Base-by-base conservation (phyloP, 495 filamentous ascomycete genomes). In the Podospora tetraspora region DNA sequence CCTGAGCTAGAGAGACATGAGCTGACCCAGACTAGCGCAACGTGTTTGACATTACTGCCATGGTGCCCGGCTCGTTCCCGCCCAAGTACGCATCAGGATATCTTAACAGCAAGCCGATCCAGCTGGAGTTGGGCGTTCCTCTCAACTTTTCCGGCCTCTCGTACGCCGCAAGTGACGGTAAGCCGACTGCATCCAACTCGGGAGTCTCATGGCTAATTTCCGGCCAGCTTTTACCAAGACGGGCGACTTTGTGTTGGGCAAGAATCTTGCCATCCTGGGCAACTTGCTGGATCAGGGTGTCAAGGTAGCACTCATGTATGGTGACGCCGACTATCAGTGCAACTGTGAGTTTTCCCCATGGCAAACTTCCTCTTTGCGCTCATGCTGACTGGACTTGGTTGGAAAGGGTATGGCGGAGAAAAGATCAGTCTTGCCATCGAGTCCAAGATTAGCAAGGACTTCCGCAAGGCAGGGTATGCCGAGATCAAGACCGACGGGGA, bases 271-370 rank as follows among this genome's bases (percentile, higher is more conserved):
- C 29, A 82, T 85, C 59, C 66, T 90, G 11, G 80, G 77, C 10
- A 83, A 85, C 43, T 68, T 89, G 3, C 78, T 89, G 6, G 78
- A 84, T 27, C 78, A 79, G 16, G 84, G 84, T 0, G 80, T 89
- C 67, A 85, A 85, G 59, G 86, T 91, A 1, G 81, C 84, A 8
- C 79, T 89, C 22, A 78, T 88, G 23, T 88, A 88, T 68, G 87
- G 87, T 16, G 86, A 86, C 77, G 77, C 82, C 13, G 86, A 89
- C 66, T 89, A 86, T 62, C 79, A 80, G n/a, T 87, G 86, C 71
- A 86, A 84, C 67, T 74, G 71, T 60, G 25, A 1, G 58, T 60
- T 10, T 13, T 43, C 37, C 16, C 37, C 16, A 6, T 19, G 37
- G 3, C 16, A 43, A 43, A 0, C 32, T 13, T 13, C 32, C 6